Base-by-base conservation (phyloP, 495 filamentous ascomycete species). In the Xylaria palmicola region DNA sequence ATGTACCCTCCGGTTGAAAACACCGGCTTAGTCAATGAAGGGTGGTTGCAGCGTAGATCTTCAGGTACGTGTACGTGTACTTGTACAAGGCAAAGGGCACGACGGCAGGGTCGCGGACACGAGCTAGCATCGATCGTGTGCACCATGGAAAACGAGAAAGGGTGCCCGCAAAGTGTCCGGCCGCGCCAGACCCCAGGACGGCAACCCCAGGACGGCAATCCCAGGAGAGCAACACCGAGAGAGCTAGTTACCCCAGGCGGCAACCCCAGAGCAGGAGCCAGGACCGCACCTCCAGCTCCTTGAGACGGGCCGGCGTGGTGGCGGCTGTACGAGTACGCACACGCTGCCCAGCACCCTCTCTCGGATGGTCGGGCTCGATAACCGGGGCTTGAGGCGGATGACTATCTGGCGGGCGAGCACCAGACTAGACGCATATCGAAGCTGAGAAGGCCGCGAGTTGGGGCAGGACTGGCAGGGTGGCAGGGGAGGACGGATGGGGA, bases 21-120 rank as follows among this genome's bases (percentile, higher is more conserved):
- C 62, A 52, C 40, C 41, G 56, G 58, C 44, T 43, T 32, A 52
- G 20, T 32, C 36, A 55, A 62, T 55, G 54, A 67, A 59, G 59
- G 64, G 50, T 57, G 66, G 67, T 63, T 64, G 64, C 67, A 69
- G 57, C 50, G 59, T 67, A 64, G 69, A 72, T 72, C 66, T 65
- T 66, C 67, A 72, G 67, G 69, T 44, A n/a, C n/a, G n/a, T n/a
- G n/a, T n/a, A n/a, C n/a, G n/a, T n/a, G n/a, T n/a, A n/a, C n/a
- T n/a, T n/a, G n/a, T n/a, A 69, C 63, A 62, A 59, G 49, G 57
- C 62, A 65, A 65, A 62, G 66, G 51, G 44, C 56, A 27, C 49
- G 39, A 47, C 59, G 56, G 55, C 68, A 62, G 45, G 49, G 39
- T 49, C 56, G 56, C 32, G 32, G 6, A 36, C 32, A 36, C 6